Evolutionary conservation across 441 rosid genomes (phyloP).

Genomic region (Populus tomentosa): DNA sequence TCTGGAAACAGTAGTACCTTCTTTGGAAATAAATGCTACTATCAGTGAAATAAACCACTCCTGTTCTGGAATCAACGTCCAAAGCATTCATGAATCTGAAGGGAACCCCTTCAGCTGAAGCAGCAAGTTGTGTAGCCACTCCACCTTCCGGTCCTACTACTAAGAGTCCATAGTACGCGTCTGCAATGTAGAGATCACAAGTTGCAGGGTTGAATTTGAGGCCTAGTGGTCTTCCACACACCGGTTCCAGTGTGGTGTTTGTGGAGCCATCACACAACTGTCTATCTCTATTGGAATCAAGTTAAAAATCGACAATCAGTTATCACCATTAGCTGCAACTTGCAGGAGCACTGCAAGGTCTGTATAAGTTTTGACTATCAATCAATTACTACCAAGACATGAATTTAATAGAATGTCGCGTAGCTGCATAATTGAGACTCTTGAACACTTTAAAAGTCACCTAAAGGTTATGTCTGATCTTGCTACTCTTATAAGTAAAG

Average conservation of each 20-base stretch:
- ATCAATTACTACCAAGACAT: not conserved
- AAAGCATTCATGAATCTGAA: constrained; percentile 37
- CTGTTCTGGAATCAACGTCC: constrained; percentile 34
- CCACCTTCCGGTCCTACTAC: constrained; percentile 40
- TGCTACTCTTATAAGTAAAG: not conserved
- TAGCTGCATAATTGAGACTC: not conserved
- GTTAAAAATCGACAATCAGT: not conserved
- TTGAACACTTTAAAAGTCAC: not conserved
- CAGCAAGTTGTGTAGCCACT: constrained; percentile 24
- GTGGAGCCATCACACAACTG: constrained; percentile 39
- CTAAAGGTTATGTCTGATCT: not conserved
- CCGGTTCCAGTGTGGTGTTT: constrained; percentile 26
- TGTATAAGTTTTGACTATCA: not conserved
- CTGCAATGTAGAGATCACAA: constrained; percentile 46
- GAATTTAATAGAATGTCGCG: too few species aligned
- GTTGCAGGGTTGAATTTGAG: constrained; percentile 32
- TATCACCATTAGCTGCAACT: not conserved
- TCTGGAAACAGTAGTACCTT: constrained; percentile 19
- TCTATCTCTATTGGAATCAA: constrained; percentile 19
- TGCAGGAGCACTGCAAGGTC: not conserved
- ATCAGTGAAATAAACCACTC: constrained; percentile 40
- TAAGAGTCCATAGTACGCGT: constrained; percentile 44
- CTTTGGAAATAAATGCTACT: constrained; percentile 36
- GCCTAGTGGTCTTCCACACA: constrained; percentile 51
- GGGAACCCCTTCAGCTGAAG: constrained; percentile 33